A percentile compares a stretch with the other conserved stretches of the same genome.
These are phyloP conservation scores for Boletus sp. DNA, from an alignment of 768 basidiomycete genomes.

Conservation along the genomic window DNA sequence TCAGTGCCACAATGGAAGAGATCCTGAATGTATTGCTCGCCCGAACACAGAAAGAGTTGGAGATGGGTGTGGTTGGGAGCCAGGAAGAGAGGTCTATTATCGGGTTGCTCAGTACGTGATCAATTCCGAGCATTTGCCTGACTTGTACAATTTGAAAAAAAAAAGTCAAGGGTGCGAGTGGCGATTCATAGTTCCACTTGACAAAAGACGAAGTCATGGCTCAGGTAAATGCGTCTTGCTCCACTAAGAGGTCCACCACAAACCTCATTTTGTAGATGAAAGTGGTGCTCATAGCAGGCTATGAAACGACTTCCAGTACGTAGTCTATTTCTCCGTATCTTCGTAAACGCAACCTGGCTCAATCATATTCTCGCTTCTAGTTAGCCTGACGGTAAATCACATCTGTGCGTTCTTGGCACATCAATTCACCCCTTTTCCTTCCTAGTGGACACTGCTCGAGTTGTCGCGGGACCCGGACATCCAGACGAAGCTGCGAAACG, in stretches of 20 bases:
- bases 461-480: too few relatives aligned
- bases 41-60: conserved; percentile 35
- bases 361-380: background rate
- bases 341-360: background rate
- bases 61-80: conserved; percentile 17
- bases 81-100: conserved; percentile 29
- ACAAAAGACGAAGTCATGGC: conserved; percentile 27
- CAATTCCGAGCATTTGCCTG: conserved; percentile 12
- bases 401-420: background rate
- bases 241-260: too few relatives aligned
- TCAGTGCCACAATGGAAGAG: conserved; percentile 35
- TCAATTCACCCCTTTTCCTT: background rate
- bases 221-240: conserved; percentile 9
- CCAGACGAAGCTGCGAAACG: too few relatives aligned
- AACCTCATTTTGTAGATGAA: conserved; percentile 14
- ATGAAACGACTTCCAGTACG: conserved; percentile 23
- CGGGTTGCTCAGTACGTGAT: conserved; percentile 22
- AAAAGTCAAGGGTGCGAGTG: conserved; percentile 38
- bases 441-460: background rate
- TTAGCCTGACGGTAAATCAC: conserved; percentile 15
- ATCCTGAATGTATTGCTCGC: conserved; percentile 42
- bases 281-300: conserved; percentile 17
- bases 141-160: background rate
- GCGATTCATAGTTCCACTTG: conserved; percentile 24
- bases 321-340: background rate